Percentiles rank a stretch among this genome's conserved stretches.
Conservation (phyloP, 2,329 filamentous ascomycete species). For the Bisporella sp. region DNA sequence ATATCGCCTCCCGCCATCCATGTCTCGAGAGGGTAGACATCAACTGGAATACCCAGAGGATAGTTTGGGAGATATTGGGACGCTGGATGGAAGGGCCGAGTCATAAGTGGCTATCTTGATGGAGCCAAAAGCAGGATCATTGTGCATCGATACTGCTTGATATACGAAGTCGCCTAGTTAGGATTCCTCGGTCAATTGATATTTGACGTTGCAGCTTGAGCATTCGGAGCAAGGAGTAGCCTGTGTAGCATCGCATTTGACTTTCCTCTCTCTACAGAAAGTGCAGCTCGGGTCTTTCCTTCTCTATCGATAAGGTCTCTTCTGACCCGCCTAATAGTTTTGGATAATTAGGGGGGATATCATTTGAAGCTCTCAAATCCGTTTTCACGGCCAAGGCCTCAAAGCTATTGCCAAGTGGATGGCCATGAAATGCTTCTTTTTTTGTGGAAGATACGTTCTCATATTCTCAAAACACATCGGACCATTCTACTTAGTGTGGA, state of each 20-base stretch:
- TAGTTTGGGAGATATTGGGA: too few species aligned
- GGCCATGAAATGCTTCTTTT: too few species aligned
- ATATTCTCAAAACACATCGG: too few species aligned
- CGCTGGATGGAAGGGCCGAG: too few species aligned
- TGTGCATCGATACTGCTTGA: slow-evolving; percentile 60
- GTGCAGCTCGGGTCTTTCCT: slow-evolving; percentile 96
- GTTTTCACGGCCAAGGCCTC: slow-evolving; percentile 34
- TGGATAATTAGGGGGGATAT: slow-evolving; percentile 49
- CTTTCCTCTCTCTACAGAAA: slow-evolving; percentile 81
- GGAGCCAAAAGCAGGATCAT: too few species aligned
- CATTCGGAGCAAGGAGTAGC: slow-evolving; percentile 95
- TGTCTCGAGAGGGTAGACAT: too few species aligned
- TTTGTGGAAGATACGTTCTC: too few species aligned
- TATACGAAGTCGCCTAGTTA: slow-evolving; percentile 96
- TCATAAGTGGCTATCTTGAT: too few species aligned
- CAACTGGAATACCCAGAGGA: too few species aligned
- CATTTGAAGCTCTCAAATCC: slow-evolving; percentile 52
- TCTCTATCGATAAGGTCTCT: slow-evolving; percentile 88
- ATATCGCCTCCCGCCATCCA: too few species aligned
- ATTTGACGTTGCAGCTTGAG: slow-evolving; percentile 92
- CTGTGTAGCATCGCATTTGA: slow-evolving; percentile 93
- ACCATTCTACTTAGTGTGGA: too few species aligned
- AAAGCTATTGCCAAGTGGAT: too few species aligned
- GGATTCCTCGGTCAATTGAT: slow-evolving; percentile 99
- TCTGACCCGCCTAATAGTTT: slow-evolving; percentile 50